Base-by-base conservation (phyloP, 371 early-diverging fungal genomes). In the Syncephalastrum contaminatum region DNA sequence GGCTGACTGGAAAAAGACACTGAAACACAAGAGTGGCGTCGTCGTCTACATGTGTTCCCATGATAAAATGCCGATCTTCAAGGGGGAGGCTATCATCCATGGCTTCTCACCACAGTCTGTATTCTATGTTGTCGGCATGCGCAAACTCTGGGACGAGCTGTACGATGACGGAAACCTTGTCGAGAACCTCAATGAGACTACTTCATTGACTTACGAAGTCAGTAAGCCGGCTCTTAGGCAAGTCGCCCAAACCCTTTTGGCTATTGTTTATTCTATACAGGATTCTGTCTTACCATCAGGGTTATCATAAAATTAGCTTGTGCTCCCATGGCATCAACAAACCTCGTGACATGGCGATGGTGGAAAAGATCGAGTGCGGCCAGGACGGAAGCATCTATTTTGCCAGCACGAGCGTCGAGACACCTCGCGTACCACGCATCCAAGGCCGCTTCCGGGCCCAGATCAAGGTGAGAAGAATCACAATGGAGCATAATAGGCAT, bases 71-170 rank as follows among this genome's bases (percentile, higher is more conserved):
- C 82, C 86, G 3, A 67, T 81, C 4, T 86, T 85, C 58, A 85
- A 82, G 64, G 85, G 87, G 19, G 85, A 85, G 56, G 72, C 75
- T 27, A 67, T 86, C 24, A 77, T 88, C 45, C 74, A 83, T 60
- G 86, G 85, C 0, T 85, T 82, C 46, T 66, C 81, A 13, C 87
- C 88, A 2, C 85, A 85, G 50, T 73, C 86, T 36, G 75, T 88
- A 20, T 86, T 87, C 62, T 79, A 85, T 20, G 80, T 88, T 6
- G 80, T 88, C 58, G 84, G 83, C 25, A 82, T 82, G 63, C 77
- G 88, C 22, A 82, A 78, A 53, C 70, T 87, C n/a, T 86, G 86
- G 86, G 86, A 86, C 59, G 70, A 71, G 20, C 69, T 69, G 75
- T 77, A 78, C 48, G 73, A 74, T 27, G 84, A 83, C 51, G 84